Conservation (phyloP, 331 rosid species). For the Pyracantha coccinea region DNA sequence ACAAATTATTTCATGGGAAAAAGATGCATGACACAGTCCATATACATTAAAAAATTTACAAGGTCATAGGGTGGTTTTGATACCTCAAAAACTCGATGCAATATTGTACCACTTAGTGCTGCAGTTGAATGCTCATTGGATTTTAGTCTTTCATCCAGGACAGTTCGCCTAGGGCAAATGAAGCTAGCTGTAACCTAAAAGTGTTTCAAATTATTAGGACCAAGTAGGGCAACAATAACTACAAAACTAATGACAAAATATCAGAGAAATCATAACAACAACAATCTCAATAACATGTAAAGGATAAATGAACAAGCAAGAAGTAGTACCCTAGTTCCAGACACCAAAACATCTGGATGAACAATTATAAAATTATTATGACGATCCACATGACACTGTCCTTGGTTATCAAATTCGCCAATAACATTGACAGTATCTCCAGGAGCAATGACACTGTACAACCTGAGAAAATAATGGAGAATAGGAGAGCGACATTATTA, state of each 20-base stretch:
- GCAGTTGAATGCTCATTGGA: slow-evolving; percentile 59
- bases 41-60: neutral
- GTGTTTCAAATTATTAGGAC: slow-evolving; percentile 12
- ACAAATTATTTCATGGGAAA: neutral
- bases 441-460: slow-evolving; percentile 62
- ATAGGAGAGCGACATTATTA: neutral
- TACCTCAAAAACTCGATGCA: slow-evolving; percentile 89
- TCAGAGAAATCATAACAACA: slow-evolving; percentile 3
- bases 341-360: slow-evolving; percentile 70
- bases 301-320: slow-evolving; percentile 12
- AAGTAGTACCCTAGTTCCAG: slow-evolving; percentile 82
- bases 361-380: slow-evolving; percentile 62
- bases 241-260: neutral
- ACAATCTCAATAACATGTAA: slow-evolving; percentile 3
- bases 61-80: neutral
- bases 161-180: slow-evolving; percentile 77
- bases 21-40: neutral
- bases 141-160: slow-evolving; percentile 85
- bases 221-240: neutral
- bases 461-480: slow-evolving; percentile 34
- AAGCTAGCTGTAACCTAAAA: slow-evolving; percentile 79
- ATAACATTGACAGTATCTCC: slow-evolving; percentile 85
- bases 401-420: slow-evolving; percentile 70
- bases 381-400: slow-evolving; percentile 57
- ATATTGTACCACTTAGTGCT: slow-evolving; percentile 77